Conservation (phyloP, 1,284 basidiomycete species). For the Irpex sp. region DNA sequence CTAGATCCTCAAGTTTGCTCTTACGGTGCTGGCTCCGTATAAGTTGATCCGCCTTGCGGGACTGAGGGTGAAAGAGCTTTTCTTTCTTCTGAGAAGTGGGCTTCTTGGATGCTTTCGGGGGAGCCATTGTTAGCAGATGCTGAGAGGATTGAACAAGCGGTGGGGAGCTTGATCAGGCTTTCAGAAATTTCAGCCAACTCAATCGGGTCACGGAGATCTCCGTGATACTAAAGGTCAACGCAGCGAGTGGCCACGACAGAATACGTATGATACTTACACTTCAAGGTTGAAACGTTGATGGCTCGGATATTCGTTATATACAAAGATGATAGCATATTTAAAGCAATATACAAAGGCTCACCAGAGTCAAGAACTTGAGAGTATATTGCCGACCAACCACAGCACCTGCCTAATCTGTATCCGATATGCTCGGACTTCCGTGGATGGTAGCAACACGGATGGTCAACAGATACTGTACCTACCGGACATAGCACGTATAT, state of each 20-base stretch:
- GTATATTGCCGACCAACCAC: background rate
- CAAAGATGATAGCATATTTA: no score
- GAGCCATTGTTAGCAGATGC: slow-evolving; percentile 20
- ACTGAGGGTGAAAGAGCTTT: slow-evolving; percentile 75
- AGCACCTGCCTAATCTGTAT: background rate
- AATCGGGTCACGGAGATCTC: background rate
- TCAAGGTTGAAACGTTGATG: no score
- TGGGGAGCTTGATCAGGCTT: background rate
- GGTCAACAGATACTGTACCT: no score
- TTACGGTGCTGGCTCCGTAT: slow-evolving; percentile 68
- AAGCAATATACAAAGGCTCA: no score
- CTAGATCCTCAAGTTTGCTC: slow-evolving; percentile 57
- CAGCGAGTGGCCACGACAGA: no score
- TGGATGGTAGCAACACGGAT: no score
- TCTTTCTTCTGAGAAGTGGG: slow-evolving; percentile 47
- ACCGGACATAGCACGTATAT: no score
- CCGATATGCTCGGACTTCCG: background rate
- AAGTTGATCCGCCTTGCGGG: slow-evolving; percentile 78
- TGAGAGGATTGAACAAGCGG: background rate
- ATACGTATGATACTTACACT: no score
- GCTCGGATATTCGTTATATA: no score
- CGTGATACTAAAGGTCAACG: background rate
- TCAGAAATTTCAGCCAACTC: background rate
- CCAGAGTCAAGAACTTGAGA: no score
- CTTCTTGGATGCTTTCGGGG: slow-evolving; percentile 22